A percentile compares a stretch with the other conserved stretches of the same genome.
phyloP scores from a whole-genome alignment of 2,329 filamentous ascomycete species.

The Dendryphion nanum region DNA sequence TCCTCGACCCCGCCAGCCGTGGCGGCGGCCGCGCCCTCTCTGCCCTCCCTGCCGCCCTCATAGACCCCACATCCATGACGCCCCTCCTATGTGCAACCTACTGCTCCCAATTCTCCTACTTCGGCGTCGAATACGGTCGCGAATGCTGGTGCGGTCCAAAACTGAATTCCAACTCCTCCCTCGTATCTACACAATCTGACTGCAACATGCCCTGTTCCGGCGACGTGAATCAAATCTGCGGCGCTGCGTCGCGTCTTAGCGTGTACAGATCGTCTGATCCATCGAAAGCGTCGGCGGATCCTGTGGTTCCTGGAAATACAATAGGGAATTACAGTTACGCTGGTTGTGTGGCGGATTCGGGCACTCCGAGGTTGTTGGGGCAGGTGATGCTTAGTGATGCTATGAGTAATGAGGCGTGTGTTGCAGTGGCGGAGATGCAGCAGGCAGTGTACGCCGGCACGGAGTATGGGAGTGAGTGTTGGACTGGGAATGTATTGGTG shows the following conservation, averaged over 20 bases:
- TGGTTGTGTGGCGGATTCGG: slow-evolving; percentile 1
- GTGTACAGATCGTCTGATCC: slow-evolving; percentile 6
- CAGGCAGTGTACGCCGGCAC: slow-evolving; percentile 44
- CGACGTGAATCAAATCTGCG: slow-evolving; percentile 10
- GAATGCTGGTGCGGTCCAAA: slow-evolving; percentile 15
- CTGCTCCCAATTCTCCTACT: slow-evolving; percentile 27
- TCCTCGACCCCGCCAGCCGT: background rate
- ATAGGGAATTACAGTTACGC: slow-evolving; percentile 5
- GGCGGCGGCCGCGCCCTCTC: slow-evolving; percentile 2
- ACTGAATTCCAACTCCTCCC: slow-evolving; percentile 5
- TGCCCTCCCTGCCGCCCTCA: slow-evolving; percentile 1
- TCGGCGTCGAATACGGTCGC: slow-evolving; percentile 30
- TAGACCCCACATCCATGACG: slow-evolving; percentile 13
- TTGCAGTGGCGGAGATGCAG: slow-evolving; percentile 3
- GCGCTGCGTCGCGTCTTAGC: slow-evolving; percentile 8
- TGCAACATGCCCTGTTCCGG: slow-evolving; percentile 13
- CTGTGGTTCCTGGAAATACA: background rate
- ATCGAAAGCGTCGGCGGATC: slow-evolving; percentile 1
- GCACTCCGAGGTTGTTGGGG: background rate
- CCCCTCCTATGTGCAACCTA: slow-evolving; percentile 23
- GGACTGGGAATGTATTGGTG: slow-evolving; percentile 2
- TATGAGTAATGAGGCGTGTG: slow-evolving; percentile 3
- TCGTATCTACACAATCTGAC: too few species aligned
- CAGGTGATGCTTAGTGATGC: background rate
- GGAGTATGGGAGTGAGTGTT: slow-evolving; percentile 64